These are phyloP conservation scores for Pascua guehoae DNA, from an alignment of 1,284 basidiomycete species.

Conservation along the genomic window DNA sequence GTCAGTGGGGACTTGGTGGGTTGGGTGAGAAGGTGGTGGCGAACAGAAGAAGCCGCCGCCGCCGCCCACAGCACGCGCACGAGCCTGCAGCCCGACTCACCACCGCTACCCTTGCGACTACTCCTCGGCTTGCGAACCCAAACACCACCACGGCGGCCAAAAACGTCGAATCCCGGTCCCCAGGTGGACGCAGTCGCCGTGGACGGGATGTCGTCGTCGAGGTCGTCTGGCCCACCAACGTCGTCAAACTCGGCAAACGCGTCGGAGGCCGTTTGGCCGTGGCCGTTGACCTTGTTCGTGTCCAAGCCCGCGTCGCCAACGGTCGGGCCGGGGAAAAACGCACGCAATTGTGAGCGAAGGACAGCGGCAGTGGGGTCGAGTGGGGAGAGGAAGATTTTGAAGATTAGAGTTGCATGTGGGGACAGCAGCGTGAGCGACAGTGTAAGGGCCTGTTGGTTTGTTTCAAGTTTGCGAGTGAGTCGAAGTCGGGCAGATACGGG, in stretches of 20 bases:
- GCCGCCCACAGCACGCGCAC: not conserved
- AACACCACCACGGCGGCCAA: conserved; percentile 45
- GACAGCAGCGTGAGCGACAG: conserved; percentile 56
- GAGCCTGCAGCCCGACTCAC: conserved; percentile 26
- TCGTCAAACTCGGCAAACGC: conserved; percentile 23
- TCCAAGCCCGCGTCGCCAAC: not conserved
- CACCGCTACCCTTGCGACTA: conserved; percentile 48
- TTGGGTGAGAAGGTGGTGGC: not conserved
- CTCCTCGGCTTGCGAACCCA: conserved; percentile 51
- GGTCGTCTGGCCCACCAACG: conserved; percentile 13
- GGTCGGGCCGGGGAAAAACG: conserved; percentile 50
- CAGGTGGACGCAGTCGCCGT: conserved; percentile 1
- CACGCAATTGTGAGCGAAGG: conserved; percentile 50
- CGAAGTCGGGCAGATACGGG: too few relatives aligned
- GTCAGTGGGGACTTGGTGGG: conserved; percentile 2
- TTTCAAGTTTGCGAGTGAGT: too few relatives aligned
- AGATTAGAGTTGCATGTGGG: conserved; percentile 55
- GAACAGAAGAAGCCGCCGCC: not conserved
- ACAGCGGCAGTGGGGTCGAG: conserved; percentile 50
- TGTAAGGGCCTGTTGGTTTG: conserved; percentile 50
- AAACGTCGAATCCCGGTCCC: conserved; percentile 28
- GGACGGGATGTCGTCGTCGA: conserved; percentile 22
- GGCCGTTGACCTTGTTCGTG: not conserved
- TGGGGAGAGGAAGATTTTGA: conserved; percentile 57
- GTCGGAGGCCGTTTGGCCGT: conserved; percentile 6